Conservation (phyloP, 2,329 filamentous ascomycete genomes). For the Hypoxylon sp. region DNA sequence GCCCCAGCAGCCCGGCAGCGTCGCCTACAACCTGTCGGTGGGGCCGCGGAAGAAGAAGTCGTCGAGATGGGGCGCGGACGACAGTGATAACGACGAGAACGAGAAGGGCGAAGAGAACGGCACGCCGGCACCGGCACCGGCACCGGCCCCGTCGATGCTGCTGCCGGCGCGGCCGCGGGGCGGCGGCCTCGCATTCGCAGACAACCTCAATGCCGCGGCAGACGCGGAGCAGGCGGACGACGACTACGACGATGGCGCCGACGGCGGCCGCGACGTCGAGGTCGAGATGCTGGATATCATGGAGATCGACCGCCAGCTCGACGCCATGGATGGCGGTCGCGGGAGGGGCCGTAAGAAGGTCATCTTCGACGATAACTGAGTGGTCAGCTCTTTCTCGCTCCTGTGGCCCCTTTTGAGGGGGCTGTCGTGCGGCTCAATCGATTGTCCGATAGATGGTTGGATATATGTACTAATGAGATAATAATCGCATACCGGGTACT, state of each 20-base stretch:
- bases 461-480: slow-evolving; percentile 2
- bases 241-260: slow-evolving; percentile 59
- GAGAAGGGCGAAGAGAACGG: too few relatives aligned
- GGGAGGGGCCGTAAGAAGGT: slow-evolving; percentile 59
- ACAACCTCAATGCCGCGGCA: slow-evolving; percentile 60
- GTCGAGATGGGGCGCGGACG: slow-evolving; percentile 24
- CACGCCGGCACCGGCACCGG: slow-evolving; percentile 35
- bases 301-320: slow-evolving; percentile 68
- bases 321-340: slow-evolving; percentile 60
- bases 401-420: slow-evolving; percentile 14
- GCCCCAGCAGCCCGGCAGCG: slow-evolving; percentile 50
- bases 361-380: too few relatives aligned
- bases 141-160: slow-evolving; percentile 34
- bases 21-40: slow-evolving; percentile 58
- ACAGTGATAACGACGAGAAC: too few relatives aligned
- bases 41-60: slow-evolving; percentile 42
- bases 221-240: slow-evolving; percentile 57
- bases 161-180: slow-evolving; percentile 42
- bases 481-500: too few relatives aligned
- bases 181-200: slow-evolving; percentile 59
- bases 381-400: slow-evolving; percentile 47
- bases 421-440: too few relatives aligned
- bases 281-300: slow-evolving; percentile 70
- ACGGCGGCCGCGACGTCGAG: slow-evolving; percentile 64
- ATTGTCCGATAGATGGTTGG: too few relatives aligned